Percentiles rank a stretch among this genome's conserved stretches.
These are phyloP conservation scores for Tuber brumale DNA, from an alignment of 495 filamentous ascomycete genomes.

Conservation along the genomic window DNA sequence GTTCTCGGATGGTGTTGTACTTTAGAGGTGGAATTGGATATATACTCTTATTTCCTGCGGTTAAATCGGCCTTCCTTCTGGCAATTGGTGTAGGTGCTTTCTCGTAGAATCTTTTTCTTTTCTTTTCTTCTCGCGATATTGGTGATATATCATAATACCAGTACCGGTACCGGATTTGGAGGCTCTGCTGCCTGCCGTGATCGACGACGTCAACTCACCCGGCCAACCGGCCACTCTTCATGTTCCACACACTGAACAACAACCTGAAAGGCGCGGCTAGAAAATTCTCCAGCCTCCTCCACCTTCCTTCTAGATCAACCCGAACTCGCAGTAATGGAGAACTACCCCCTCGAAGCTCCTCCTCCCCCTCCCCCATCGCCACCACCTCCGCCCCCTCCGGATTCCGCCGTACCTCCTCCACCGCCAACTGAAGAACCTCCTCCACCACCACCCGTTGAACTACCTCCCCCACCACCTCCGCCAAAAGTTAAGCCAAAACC, in stretches of 20 bases:
- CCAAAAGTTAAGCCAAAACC: conserved; percentile 32
- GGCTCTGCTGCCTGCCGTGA: background rate
- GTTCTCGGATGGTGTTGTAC: background rate
- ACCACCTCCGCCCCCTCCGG: conserved; percentile 46
- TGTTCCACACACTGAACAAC: conserved; percentile 7
- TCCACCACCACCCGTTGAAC: conserved; percentile 52
- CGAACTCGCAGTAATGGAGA: conserved; percentile 9
- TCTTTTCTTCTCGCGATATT: background rate
- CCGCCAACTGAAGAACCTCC: conserved; percentile 55
- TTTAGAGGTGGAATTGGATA: conserved; percentile 8
- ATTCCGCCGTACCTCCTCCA: conserved; percentile 46
- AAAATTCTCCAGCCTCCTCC: background rate
- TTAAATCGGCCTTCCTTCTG: conserved; percentile 2
- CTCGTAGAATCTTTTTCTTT: background rate
- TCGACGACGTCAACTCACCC: background rate
- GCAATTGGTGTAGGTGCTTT: conserved; percentile 2
- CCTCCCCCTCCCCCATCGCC: conserved; percentile 34
- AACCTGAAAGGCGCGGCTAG: background rate
- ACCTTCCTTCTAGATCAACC: background rate
- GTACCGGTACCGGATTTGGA: background rate
- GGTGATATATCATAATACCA: too few species aligned
- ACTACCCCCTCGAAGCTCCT: conserved; percentile 18
- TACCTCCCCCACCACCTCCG: conserved; percentile 42
- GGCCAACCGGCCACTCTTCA: background rate
- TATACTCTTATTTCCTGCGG: conserved; percentile 5